Evolutionary conservation across 2,329 filamentous ascomycete species (phyloP).

Genomic region (Myriangium duriaei): DNA sequence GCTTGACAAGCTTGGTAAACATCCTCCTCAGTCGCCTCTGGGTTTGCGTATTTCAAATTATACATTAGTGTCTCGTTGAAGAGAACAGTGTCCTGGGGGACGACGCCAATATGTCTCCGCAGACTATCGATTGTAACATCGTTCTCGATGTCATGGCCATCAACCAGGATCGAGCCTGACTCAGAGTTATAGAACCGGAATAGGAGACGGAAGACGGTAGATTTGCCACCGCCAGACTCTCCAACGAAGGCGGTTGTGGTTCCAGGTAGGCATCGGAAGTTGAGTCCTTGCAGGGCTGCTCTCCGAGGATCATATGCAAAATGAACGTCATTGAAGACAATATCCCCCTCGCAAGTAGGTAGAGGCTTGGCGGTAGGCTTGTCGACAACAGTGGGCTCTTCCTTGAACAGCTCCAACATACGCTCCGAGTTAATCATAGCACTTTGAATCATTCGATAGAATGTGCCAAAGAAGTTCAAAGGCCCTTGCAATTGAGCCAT

Average conservation of each 20-base stretch:
- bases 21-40: constrained; percentile 65
- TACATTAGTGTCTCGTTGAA: constrained; percentile 96
- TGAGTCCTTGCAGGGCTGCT: constrained; percentile 69
- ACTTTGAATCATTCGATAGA: constrained; percentile 91
- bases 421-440: constrained; percentile 96
- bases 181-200: constrained; percentile 92
- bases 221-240: constrained; percentile 94
- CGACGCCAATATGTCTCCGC: constrained; percentile 80
- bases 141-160: constrained; percentile 64
- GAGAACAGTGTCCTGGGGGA: constrained; percentile 88
- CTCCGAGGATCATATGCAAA: constrained; percentile 85
- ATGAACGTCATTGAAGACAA: constrained; percentile 76
- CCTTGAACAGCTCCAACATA: constrained; percentile 90
- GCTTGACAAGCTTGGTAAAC: constrained; percentile 71
- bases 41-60: constrained; percentile 82
- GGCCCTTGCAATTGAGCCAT: constrained; percentile 62
- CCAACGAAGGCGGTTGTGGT: constrained; percentile 94
- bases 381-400: constrained; percentile 83
- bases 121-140: constrained; percentile 89
- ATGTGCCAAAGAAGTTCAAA: constrained; percentile 71
- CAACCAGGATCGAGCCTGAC: constrained; percentile 68
- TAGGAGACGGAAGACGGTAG: constrained; percentile 86
- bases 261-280: constrained; percentile 74
- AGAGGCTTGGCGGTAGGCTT: constrained; percentile 51
- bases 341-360: constrained; percentile 60